phyloP scores from a whole-genome alignment of 176 grass and related monocot genomes.

The Ampelocalamus luodianensis region DNA sequence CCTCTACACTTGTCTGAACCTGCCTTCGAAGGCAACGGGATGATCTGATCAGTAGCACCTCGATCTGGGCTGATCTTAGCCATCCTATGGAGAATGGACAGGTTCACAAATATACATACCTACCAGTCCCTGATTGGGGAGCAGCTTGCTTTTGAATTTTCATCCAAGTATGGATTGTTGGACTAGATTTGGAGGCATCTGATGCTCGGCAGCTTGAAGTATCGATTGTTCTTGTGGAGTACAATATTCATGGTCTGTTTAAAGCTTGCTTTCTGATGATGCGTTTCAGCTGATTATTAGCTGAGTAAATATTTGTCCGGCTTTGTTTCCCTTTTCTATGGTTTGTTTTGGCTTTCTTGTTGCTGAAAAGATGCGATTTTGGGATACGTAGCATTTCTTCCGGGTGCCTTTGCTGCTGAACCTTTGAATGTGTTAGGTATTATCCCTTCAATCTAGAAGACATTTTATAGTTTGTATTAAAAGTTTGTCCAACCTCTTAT shows the following conservation, averaged over 20 bases:
- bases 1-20: background rate
- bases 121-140: constrained; percentile 1
- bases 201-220: constrained; percentile 32
- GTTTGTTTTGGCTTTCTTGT: constrained; percentile 26
- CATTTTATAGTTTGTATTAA: too few species aligned
- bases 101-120: background rate
- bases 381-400: constrained; percentile 2
- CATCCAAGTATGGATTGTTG: constrained; percentile 4
- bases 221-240: background rate
- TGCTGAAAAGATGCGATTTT: constrained; percentile 27
- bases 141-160: background rate
- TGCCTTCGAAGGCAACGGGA: background rate
- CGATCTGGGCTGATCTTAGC: background rate
- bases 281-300: constrained; percentile 23
- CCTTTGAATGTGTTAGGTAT: too few species aligned
- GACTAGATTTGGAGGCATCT: constrained; percentile 36
- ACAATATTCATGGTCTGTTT: background rate
- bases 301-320: constrained; percentile 32
- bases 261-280: constrained; percentile 9
- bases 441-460: too few species aligned
- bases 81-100: background rate
- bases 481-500: too few species aligned
- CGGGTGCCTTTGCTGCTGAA: constrained; percentile 4
- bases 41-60: too few species aligned
- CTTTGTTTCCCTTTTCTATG: background rate